These are phyloP conservation scores for Eucalyptus marginata DNA, from an alignment of 345 rosid species.

Conservation along the genomic window DNA sequence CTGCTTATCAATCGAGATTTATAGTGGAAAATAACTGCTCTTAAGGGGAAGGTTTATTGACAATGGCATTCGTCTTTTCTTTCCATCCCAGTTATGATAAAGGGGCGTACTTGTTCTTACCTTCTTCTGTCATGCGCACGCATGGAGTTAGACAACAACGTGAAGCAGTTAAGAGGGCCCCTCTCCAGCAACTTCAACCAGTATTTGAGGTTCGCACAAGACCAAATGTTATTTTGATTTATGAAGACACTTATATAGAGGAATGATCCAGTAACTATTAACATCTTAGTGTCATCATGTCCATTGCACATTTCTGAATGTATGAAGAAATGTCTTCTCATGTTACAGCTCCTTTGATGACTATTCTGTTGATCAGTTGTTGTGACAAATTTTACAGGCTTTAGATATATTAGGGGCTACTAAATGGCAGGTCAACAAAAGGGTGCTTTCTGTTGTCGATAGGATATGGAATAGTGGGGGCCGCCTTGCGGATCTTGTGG, in stretches of 20 bases:
- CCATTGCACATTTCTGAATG: neutral
- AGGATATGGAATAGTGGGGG: conserved; percentile 97
- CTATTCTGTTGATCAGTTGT: neutral
- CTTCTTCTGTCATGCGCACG: conserved; percentile 81
- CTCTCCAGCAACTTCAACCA: conserved; percentile 53
- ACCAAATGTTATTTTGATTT: neutral
- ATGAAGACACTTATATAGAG: neutral
- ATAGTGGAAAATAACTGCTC: neutral
- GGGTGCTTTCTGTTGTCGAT: conserved; percentile 71
- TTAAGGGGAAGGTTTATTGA: neutral
- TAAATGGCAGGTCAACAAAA: conserved; percentile 87
- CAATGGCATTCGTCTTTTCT: neutral
- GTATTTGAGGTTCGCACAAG: conserved; percentile 55
- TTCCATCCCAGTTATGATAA: conserved; percentile 58
- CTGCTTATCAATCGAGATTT: neutral
- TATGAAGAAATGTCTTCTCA: neutral
- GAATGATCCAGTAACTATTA: neutral
- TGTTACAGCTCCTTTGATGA: neutral
- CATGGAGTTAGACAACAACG: conserved; percentile 88
- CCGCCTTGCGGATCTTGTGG: conserved; percentile 66
- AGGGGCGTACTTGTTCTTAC: conserved; percentile 81
- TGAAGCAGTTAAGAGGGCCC: conserved; percentile 53
- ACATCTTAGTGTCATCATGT: neutral
- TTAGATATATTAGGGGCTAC: conserved; percentile 90
- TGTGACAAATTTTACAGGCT: conserved; percentile 35